Conservation (phyloP, 257 asterid genomes). For the Cinchona pubescens region DNA sequence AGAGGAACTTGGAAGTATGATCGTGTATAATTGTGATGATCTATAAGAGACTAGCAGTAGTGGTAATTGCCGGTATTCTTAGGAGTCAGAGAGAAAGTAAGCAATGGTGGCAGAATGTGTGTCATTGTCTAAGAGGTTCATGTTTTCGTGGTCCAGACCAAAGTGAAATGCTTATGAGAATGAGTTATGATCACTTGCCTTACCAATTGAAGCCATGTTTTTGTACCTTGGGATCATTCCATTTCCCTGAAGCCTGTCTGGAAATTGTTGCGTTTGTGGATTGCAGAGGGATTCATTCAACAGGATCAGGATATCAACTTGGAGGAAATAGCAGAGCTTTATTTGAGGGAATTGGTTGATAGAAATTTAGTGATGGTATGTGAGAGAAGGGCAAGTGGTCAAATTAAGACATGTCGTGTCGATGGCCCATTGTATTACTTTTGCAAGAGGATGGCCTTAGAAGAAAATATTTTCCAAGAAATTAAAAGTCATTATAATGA, state of each 20-base stretch:
- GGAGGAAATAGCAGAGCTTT: constrained; percentile 21
- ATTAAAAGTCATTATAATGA: neutral
- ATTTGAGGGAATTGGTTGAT: constrained; percentile 17
- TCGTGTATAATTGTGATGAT: constrained; percentile 9
- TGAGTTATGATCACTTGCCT: constrained; percentile 32
- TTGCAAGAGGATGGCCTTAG: constrained; percentile 14
- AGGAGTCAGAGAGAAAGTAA: neutral
- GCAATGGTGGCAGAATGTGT: constrained; percentile 25
- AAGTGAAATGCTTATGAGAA: constrained; percentile 9
- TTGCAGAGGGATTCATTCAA: constrained; percentile 30
- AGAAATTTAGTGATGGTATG: constrained; percentile 21
- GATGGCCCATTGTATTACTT: constrained; percentile 25
- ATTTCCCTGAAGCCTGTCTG: constrained; percentile 28
- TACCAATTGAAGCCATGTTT: constrained; percentile 22
- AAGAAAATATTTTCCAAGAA: constrained; percentile 18
- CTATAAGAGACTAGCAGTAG: constrained; percentile 23
- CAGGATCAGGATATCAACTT: neutral
- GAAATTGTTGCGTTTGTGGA: constrained; percentile 29
- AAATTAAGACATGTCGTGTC: constrained; percentile 25
- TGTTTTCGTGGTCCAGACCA: neutral
- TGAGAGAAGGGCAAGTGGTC: neutral
- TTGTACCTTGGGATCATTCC: constrained; percentile 29
- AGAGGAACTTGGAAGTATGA: neutral
- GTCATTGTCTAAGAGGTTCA: neutral
- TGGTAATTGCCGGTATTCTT: constrained; percentile 33